These are phyloP conservation scores for Furcasterigmium sp. DNA, from an alignment of 2,329 filamentous ascomycete genomes.

Conservation along the genomic window DNA sequence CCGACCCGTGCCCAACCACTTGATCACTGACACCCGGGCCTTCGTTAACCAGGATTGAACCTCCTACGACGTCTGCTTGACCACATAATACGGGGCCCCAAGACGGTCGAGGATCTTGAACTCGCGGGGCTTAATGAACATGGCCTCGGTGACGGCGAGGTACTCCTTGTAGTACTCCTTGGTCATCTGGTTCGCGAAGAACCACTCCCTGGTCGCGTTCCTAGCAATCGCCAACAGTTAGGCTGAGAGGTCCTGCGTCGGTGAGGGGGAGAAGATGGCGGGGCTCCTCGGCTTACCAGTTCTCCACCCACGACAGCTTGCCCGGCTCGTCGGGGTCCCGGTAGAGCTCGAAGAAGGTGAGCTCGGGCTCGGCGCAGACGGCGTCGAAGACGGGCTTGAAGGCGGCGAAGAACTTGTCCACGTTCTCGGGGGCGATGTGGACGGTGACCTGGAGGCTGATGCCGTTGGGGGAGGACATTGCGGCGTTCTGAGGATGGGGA, in stretches of 20 bases:
- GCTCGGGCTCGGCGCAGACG: constrained; percentile 35
- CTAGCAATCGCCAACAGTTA: background rate
- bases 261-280: background rate
- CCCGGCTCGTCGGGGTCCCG: constrained; percentile 27
- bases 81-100: too few species aligned
- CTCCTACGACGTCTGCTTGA: too few species aligned
- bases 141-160: background rate
- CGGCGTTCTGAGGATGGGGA: too few species aligned
- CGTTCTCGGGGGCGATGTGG: background rate
- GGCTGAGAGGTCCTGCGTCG: background rate
- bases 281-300: constrained; percentile 28
- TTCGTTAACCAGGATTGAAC: too few species aligned
- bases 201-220: background rate
- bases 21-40: too few species aligned
- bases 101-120: background rate
- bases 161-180: background rate
- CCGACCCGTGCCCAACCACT: too few species aligned
- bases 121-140: background rate
- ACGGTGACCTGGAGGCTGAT: background rate
- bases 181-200: background rate
- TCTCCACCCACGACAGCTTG: constrained; percentile 31
- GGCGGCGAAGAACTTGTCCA: background rate
- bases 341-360: constrained; percentile 37
- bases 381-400: constrained; percentile 29
- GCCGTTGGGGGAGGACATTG: background rate